Percentiles rank a stretch among this genome's conserved stretches.
phyloP scores from a whole-genome alignment of 768 basidiomycete species.

The Strobilomyces dryophilus region DNA sequence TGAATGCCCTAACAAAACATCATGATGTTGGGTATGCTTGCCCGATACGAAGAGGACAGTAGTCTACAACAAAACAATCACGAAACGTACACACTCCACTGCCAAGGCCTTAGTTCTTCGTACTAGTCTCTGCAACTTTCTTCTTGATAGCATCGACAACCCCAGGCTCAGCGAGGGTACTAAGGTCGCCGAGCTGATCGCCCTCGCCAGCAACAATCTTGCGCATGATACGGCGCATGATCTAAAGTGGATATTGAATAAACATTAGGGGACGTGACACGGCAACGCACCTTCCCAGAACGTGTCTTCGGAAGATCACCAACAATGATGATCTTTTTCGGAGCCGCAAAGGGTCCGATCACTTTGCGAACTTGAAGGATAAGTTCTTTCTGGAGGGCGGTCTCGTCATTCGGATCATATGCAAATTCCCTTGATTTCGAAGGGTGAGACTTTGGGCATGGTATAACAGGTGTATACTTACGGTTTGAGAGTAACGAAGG shows the following conservation, averaged over 20 bases:
- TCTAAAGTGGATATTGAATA: constrained; percentile 37
- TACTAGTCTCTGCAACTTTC: constrained; percentile 55
- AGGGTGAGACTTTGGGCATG: background rate
- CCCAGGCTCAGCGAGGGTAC: constrained; percentile 85
- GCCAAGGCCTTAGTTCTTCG: constrained; percentile 14
- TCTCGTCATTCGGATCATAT: constrained; percentile 67
- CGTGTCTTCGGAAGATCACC: constrained; percentile 90
- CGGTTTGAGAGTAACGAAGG: constrained; percentile 95
- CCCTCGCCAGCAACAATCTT: constrained; percentile 95
- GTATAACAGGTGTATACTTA: constrained; percentile 33
- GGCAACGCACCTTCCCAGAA: constrained; percentile 69
- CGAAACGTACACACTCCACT: background rate
- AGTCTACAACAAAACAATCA: background rate
- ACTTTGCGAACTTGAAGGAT: constrained; percentile 94
- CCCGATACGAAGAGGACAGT: background rate
- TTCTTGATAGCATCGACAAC: constrained; percentile 83
- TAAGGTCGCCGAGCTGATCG: constrained; percentile 93
- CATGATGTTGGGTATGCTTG: background rate
- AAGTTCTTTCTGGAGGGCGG: constrained; percentile 77
- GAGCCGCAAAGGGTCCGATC: constrained; percentile 96
- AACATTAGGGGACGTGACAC: background rate
- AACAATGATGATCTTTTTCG: constrained; percentile 87
- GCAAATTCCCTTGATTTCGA: constrained; percentile 64
- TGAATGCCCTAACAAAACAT: background rate
- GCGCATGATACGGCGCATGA: constrained; percentile 94